Evolutionary conservation across 768 basidiomycete species (phyloP), one percentile per base, ranked within the genome.

Genomic region (Phaffia australis): DNA sequence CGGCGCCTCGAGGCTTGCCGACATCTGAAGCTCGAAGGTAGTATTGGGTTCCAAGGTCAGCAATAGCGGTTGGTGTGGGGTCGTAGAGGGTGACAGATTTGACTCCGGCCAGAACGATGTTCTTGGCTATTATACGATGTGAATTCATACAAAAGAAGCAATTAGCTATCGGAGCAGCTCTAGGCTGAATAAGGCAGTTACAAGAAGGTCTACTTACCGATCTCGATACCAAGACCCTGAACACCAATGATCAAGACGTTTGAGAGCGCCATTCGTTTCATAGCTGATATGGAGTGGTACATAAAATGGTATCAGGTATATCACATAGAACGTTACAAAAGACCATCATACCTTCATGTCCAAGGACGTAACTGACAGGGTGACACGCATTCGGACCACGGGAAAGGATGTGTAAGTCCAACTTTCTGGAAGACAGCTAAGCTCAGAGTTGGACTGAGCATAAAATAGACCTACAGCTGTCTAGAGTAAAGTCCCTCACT

Each of bases 231-330:
- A 66, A 99, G 78, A 63, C 95, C 95, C 66, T 87, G 86, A 74
- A 91, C 78, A 14, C 95, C 95, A 56, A 95, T 85, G 70, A 99
- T 84, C 69, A 99, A 83, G 51, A 98, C 87, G 74, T 95, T 95
- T 48, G 93, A 97, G 19, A 83, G 81, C 8, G 95, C 94, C 95
- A 99, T 98, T 74, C 86, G 87, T 81, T 95, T 95, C 95, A 98
- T 98, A 55, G 94, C 94, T 97, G 42, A 3, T 18, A 11, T 11
- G 1, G 3, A 8, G 29, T 3, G 60, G 18, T 27, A 29, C 25
- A 18, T 21, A 14, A 30, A 30, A 56, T 0, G 4, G 23, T 23
- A 23, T 54, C 52, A 11, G 35, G 11, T 42, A 11, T 42, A 47
- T 35, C 15, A 14, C 55, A 30, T 18, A 46, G 23, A 51, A 19